Evolutionary conservation across 164 flowering plant species (phyloP), one percentile per base, ranked within the genome.

Genomic region (Umbellularia californica): DNA sequence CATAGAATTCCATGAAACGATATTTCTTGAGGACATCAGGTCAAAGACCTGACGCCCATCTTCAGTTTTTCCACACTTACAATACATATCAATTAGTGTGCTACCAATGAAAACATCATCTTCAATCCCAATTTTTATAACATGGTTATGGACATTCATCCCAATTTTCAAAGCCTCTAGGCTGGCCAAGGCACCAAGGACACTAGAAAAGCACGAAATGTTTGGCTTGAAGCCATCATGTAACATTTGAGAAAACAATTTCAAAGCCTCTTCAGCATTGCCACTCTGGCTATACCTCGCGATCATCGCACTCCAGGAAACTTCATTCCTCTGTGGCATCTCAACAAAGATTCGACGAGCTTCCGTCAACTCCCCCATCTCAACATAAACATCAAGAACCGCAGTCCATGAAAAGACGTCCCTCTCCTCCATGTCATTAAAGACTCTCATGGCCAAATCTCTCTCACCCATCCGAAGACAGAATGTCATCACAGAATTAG

Each of bases 1-100:
- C 89, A 90, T 86, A 67, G 91, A 80, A 72, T 88, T 90, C 91
- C 91, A 89, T 30, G 79, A 77, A 65, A 84, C 88, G 19, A 87
- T 82, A 78, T 86, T 87, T 74, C 80, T 87, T 33, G 79, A 76
- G 14, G 27, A 28, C 47, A 84, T 73, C 17, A 75, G 75, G 75
- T 88, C 83, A 76, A 90, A 89, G 27, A 82, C 81, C 33, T 63
- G 67, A 3, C 83, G 81, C 5, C 84, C 91, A 75, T 84, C 86
- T 67, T 75, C 69, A 27, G 81, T 77, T 51, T 80, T 71, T 52
- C 89, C 86, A 79, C 91, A 90, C 70, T 84, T 89, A 68, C 86
- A 74, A 50, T 87, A 90, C 80, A 90, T 73, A 75, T 87, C 95
- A 68, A 90, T 76, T 19, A 90, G 88, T 58, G 90, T 72, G 73